Base-by-base conservation (phyloP, 345 rosid species). In the Garcia nutans region DNA sequence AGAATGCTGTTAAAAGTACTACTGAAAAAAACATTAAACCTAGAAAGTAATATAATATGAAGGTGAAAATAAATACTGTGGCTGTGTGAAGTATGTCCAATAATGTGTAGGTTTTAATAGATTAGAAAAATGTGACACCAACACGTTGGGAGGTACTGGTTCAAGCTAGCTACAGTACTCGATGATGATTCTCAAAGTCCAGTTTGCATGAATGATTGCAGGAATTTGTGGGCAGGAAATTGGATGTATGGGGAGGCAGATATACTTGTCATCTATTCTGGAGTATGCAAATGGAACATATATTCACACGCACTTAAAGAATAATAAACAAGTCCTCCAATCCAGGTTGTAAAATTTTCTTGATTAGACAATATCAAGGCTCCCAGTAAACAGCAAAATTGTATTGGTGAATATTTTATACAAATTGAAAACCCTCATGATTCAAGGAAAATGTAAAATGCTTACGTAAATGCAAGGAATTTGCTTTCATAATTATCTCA, bases 381-480 rank as follows among this genome's bases (percentile, higher is more conserved):
- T 17, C 41, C 60, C 11, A 52, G 45, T 50, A 50, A 50, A 17
- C 49, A 44, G 45, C 52, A 13, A 15, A 15, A 8, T 3, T 31
- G 26, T 52, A 23, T 23, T 17, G 23, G 3, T 17, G 20, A 23
- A 24, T 69, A 17, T 0, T 47, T 26, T 26, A 28, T 7, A 69
- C 23, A 16, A 16, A 54, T 44, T 50, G 44, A 50, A 28, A 28
- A 2, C 60, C 57, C 23, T 44, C 41, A 23, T 45, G 58, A 26
- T 20, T 17, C 0, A n/a, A 41, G 41, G 56, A 60, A 76, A 10
- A 24, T 0, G 47, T 16, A 65, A 1, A 56, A 37, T 60, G 22
- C 91, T 84, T 86, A 96, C 97, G 97, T 96, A 78, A 93, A 96
- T 63, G 97, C 98, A 44, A 93, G 91, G 85, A 96, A 96, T 87